Evolutionary conservation across 2,329 filamentous ascomycete species (phyloP).

Genomic region (Sphaceloma murrayae): DNA sequence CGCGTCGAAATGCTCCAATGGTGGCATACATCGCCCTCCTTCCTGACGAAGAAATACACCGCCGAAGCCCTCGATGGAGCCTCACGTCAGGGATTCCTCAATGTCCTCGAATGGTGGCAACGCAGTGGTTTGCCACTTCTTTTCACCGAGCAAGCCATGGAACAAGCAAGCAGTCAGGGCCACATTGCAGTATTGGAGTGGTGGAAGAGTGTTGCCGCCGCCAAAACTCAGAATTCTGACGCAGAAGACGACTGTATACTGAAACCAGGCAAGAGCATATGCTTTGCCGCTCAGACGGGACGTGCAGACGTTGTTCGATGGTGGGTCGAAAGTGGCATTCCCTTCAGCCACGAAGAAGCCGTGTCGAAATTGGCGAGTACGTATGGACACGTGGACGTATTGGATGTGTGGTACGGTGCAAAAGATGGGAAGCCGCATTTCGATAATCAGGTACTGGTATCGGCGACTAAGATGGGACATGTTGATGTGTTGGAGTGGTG

Average conservation of each 20-base stretch:
- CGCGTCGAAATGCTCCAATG: slow-evolving; percentile 78
- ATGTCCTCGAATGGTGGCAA: slow-evolving; percentile 88
- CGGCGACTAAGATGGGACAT: slow-evolving; percentile 79
- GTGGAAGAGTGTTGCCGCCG: slow-evolving; percentile 80
- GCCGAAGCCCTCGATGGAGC: slow-evolving; percentile 78
- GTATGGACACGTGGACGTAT: slow-evolving; percentile 72
- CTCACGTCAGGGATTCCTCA: slow-evolving; percentile 72
- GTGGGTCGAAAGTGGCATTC: slow-evolving; percentile 77
- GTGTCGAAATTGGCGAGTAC: slow-evolving; percentile 77
- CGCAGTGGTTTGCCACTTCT: slow-evolving; percentile 67
- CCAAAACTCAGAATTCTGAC: too few species aligned
- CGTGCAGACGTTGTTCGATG: slow-evolving; percentile 68
- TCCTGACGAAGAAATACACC: slow-evolving; percentile 78
- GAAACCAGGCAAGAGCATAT: slow-evolving; percentile 74
- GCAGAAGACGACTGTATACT: slow-evolving; percentile 38
- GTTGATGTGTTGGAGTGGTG: slow-evolving; percentile 86
- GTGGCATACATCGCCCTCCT: slow-evolving; percentile 77
- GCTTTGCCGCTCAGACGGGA: slow-evolving; percentile 75
- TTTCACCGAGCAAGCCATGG: slow-evolving; percentile 78
- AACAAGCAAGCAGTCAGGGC: slow-evolving; percentile 76
- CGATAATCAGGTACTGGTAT: slow-evolving; percentile 73
- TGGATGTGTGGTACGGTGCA: slow-evolving; percentile 71
- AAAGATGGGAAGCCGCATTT: slow-evolving; percentile 71
- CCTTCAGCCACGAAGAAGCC: slow-evolving; percentile 68
- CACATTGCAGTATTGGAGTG: slow-evolving; percentile 82